Evolutionary conservation across 140 eudicot genomes (phyloP).

Genomic region (Oenanthe javanica): DNA sequence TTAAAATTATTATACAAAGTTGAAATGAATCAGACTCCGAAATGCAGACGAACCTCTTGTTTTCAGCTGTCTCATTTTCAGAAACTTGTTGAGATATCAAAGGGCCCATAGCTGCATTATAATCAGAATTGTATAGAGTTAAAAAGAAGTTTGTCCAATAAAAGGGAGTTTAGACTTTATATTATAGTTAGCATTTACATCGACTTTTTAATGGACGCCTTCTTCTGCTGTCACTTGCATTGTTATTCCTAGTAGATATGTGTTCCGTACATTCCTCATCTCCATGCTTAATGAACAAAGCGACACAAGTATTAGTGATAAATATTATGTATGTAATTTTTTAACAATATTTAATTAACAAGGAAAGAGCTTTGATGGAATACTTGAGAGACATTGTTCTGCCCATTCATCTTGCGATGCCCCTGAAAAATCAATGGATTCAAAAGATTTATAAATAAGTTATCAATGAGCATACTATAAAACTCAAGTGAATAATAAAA

Average conservation of each 20-base stretch:
- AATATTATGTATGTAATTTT: neutral
- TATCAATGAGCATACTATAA: neutral
- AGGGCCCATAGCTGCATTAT: slow-evolving; percentile 56
- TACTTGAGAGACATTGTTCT: slow-evolving; percentile 29
- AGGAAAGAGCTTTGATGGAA: neutral
- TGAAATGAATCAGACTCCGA: neutral
- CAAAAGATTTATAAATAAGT: neutral
- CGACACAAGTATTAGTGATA: neutral
- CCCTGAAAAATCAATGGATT: slow-evolving; percentile 16
- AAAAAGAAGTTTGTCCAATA: neutral
- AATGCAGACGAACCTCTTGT: slow-evolving; percentile 51
- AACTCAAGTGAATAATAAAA: neutral
- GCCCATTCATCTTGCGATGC: slow-evolving; percentile 20
- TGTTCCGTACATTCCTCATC: slow-evolving; percentile 1
- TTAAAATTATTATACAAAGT: neutral
- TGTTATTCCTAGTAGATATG: slow-evolving; percentile 14
- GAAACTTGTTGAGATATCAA: slow-evolving; percentile 33
- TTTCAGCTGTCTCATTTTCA: slow-evolving; percentile 36
- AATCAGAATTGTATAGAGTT: neutral
- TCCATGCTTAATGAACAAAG: slow-evolving; percentile 21
- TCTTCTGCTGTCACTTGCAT: slow-evolving; percentile 18
- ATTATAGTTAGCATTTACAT: slow-evolving; percentile 41
- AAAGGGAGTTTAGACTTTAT: neutral
- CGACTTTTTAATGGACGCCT: slow-evolving; percentile 48
- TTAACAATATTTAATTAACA: neutral